These are phyloP conservation scores for Colletotrichum tropicale DNA, from an alignment of 2,329 filamentous ascomycete genomes.

Conservation along the genomic window DNA sequence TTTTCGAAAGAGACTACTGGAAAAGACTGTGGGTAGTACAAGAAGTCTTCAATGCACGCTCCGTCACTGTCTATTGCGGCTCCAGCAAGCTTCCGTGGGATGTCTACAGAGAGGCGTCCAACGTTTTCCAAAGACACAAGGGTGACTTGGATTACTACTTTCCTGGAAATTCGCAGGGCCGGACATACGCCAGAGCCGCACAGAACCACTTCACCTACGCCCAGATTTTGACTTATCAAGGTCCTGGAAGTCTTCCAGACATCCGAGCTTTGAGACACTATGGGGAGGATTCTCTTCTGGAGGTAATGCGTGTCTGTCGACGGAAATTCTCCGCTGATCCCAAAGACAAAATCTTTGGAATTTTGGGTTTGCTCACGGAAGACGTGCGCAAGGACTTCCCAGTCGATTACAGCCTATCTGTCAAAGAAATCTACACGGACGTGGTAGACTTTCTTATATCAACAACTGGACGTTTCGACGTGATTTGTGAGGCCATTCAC, in stretches of 20 bases:
- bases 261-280: background rate
- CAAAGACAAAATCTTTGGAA: slow-evolving; percentile 39
- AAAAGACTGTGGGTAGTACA: slow-evolving; percentile 35
- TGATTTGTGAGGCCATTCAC: slow-evolving; percentile 38
- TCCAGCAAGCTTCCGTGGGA: slow-evolving; percentile 22
- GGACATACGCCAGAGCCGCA: background rate
- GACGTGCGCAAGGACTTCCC: slow-evolving; percentile 28
- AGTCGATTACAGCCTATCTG: slow-evolving; percentile 32
- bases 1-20: slow-evolving; percentile 41
- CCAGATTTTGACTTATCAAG: slow-evolving; percentile 15
- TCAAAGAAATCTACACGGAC: slow-evolving; percentile 37
- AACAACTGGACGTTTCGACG: slow-evolving; percentile 30
- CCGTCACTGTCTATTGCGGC: slow-evolving; percentile 29
- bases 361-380: slow-evolving; percentile 35
- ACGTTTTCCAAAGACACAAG: slow-evolving; percentile 19
- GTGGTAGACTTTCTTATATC: slow-evolving; percentile 34
- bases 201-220: slow-evolving; percentile 11
- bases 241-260: slow-evolving; percentile 20
- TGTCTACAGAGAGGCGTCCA: slow-evolving; percentile 21
- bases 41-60: slow-evolving; percentile 29
- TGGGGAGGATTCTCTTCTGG: slow-evolving; percentile 18
- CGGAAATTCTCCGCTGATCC: slow-evolving; percentile 24
- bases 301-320: slow-evolving; percentile 4
- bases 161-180: background rate
- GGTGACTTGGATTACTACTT: slow-evolving; percentile 5